Conservation (phyloP, 1,284 basidiomycete genomes). For the Stereum hirsutum region DNA sequence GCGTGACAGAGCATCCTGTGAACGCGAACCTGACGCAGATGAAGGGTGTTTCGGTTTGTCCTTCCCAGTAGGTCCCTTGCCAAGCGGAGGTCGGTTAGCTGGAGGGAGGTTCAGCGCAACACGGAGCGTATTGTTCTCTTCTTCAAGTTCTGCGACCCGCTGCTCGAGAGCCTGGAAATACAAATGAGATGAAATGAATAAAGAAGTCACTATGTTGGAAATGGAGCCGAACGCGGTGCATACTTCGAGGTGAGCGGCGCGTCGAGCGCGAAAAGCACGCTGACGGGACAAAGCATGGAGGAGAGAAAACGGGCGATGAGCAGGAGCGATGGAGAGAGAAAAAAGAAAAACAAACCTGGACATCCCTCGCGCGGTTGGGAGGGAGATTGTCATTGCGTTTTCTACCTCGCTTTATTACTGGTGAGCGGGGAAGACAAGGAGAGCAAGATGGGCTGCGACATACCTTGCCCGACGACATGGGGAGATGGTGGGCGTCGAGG, state of each 20-base stretch:
- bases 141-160: conserved; percentile 76
- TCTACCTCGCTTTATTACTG: conserved; percentile 67
- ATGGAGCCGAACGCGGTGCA: conserved; percentile 19
- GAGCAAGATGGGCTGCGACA: too few species aligned
- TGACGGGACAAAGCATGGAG: too few species aligned
- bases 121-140: conserved; percentile 75
- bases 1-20: conserved; percentile 5
- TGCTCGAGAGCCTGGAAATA: conserved; percentile 63
- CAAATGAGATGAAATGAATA: conserved; percentile 3
- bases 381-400: conserved; percentile 90
- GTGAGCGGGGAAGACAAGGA: background rate
- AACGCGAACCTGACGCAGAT: conserved; percentile 19
- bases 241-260: conserved; percentile 83
- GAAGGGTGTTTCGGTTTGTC: conserved; percentile 49
- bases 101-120: conserved; percentile 71
- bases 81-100: conserved; percentile 58
- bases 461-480: conserved; percentile 75
- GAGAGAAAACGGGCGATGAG: too few species aligned
- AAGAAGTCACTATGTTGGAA: too few species aligned
- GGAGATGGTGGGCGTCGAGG: conserved; percentile 11
- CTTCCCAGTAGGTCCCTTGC: conserved; percentile 77
- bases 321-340: background rate
- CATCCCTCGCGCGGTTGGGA: conserved; percentile 86
- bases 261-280: conserved; percentile 80
- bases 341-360: conserved; percentile 43